Base-by-base conservation (phyloP, 169 alveolate genomes). In the Cryptosporidium baileyi region DNA sequence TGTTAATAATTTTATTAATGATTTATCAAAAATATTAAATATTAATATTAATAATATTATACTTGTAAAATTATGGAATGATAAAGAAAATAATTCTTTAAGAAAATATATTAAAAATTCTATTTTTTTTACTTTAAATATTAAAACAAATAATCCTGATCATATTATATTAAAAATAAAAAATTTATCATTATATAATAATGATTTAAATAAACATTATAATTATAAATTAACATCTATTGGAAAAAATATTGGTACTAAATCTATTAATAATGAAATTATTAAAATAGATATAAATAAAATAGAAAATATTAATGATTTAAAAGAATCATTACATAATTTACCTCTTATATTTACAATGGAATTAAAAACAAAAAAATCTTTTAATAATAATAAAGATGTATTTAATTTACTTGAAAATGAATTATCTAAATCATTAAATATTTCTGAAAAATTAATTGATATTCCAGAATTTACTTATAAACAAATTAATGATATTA, bases 401-500 rank as follows among this genome's bases (percentile, higher is more conserved):
- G 81, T 62, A 34, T 65, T 65, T 32, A 9, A 34, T n/a, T 19
- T 65, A 34, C 45, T 65, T 26, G 81, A 65, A 65, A 62, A 65
- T 15, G 81, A 65, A 1, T 62, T 65, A 44, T 30, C 63, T n/a
- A 65, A n/a, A 22, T 65, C 63, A 7, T 28, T 65, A 49, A 65
- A 65, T 3, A 65, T 65, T 7, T 41, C 81, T 19, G 47, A 65
- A 65, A 24, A 38, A 2, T 38, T 32, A 19, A 65, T 65, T 15
- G 81, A 65, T 65, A 65, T 65, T 28, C 81, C 81, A 30, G 81
- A 65, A 47, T 65, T 65, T 65, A 65, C 60, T 15, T 65, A 65
- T 47, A 65, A 51, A 15, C 81, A 65, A n/a, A 26, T 65, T 26
- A 65, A 65, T 49, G 81, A 65, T 22, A 38, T 51, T 2, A 6